Evolutionary conservation across 768 basidiomycete genomes (phyloP), one percentile per base, ranked within the genome.

Genomic region (Leucocoprinus leucothites): DNA sequence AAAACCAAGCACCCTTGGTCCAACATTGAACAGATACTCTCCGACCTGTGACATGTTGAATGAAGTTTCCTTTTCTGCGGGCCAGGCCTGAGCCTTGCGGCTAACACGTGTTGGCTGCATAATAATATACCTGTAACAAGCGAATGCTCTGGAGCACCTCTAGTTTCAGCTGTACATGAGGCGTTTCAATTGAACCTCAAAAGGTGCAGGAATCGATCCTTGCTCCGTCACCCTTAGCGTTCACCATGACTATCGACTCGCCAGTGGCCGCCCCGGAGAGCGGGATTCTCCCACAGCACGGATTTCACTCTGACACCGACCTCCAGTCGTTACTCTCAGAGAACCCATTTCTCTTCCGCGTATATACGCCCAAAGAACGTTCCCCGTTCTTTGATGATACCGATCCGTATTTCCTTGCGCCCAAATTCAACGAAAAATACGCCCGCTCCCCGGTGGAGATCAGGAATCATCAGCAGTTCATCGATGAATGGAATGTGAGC

Each of bases 301-400:
- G 89, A 50, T 90, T 89, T 65, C 80, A 83, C 41, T 64, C 79
- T 41, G 81, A 86, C 59, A 69, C 79, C 65, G 74, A 82, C 41
- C 91, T 91, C 64, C 78, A 81, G 50, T 72, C 69, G 34, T 79
- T 91, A 42, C 69, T 85, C 60, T 71, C 78, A 51, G 73, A 77
- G 51, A 91, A 90, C 65, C 82, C 80, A 31, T 90, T 89, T 69
- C 78, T 91, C 62, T 91, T 87, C 74, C 87, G 89, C 41, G 82
- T 91, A 13, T 85, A 91, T 65, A 89, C 88, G 34, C 89, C 89
- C 25, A 87, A 83, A 64, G 75, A 79, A 53, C 75, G 71, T 41
- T 79, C 81, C 1, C 79, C 79, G 18, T 77, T 78, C 60, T 70
- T 74, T 62, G 81, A 83, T 63, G 70, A 74, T 36, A 70, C 75